Evolutionary conservation across 2,329 filamentous ascomycete genomes (phyloP), one percentile per base, ranked within the genome.

Genomic region (Sclerotinia trifoliorum): DNA sequence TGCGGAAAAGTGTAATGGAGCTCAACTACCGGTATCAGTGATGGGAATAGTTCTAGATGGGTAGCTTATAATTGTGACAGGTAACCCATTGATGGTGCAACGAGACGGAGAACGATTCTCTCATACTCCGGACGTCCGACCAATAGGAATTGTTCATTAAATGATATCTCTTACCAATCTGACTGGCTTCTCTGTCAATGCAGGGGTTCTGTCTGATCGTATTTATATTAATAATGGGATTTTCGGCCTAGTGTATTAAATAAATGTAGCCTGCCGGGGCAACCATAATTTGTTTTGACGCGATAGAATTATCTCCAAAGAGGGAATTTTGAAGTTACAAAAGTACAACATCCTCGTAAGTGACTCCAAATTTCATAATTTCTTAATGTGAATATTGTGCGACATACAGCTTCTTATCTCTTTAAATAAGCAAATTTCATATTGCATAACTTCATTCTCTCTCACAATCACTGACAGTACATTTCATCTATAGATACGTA

Each of bases 401-500:
- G 7, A 42, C 32, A 24, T 35, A 35, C 1, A 7, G 35, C 8
- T 5, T 15, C 6, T 17, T 7, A 26, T 52, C 26, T 42, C 24
- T 15, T 19, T 29, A 55, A 42, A 21, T 21, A 67, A 7, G 48
- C 48, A 15, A n/a, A 15, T 63, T 2, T n/a, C 56, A 67, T 26
- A 55, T 35, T n/a, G 42, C 35, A 67, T 63, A 67, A 62, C 56
- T 15, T 65, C 42, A 42, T 56, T 42, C 56, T 29, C n/a, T 51
- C 21, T 39, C 21, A 21, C 42, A 68, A 51, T 39, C 44, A 58
- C 62, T 68, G 60, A 73, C 69, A 70, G 66, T 62, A 58, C 65
- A 67, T 70, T 70, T 68, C 67, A 66, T 69, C 69, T 66, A 67
- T 54, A 73, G 65, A 71, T 70, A 65, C n/a, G 49, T 46, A 54